Percentiles rank a stretch among this genome's conserved stretches.
Evolutionary conservation across 2,329 filamentous ascomycete genomes (phyloP).

Genomic region (Colletotrichum endophyticum): DNA sequence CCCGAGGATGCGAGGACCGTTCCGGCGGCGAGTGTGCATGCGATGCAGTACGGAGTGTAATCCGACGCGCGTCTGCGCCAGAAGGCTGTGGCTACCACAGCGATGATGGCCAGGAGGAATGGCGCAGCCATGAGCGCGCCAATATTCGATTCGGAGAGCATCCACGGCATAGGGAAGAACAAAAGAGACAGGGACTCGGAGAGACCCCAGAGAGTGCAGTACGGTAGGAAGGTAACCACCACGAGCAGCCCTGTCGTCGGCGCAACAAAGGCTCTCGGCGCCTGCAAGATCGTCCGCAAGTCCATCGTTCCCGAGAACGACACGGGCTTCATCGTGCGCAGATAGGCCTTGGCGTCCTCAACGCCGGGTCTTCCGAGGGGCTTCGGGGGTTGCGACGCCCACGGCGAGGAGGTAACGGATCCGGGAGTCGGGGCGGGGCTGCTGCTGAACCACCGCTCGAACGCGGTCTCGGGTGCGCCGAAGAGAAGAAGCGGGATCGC

Average conservation of each 20-base stretch:
- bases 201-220: constrained; percentile 52
- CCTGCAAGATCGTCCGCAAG: constrained; percentile 43
- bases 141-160: constrained; percentile 42
- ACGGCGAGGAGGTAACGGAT: neutral
- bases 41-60: constrained; percentile 37
- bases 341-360: constrained; percentile 38
- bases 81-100: constrained; percentile 37
- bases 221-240: constrained; percentile 48
- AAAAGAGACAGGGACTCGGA: constrained; percentile 50
- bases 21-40: constrained; percentile 39
- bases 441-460: constrained; percentile 42
- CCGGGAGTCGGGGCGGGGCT: constrained; percentile 16
- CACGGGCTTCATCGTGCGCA: constrained; percentile 42
- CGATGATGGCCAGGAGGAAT: constrained; percentile 43
- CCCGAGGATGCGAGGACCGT: constrained; percentile 44
- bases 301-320: constrained; percentile 38
- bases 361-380: constrained; percentile 30
- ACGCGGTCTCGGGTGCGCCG: constrained; percentile 57
- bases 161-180: constrained; percentile 46
- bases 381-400: neutral
- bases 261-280: constrained; percentile 50
- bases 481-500: constrained; percentile 53
- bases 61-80: constrained; percentile 31
- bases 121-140: constrained; percentile 51
- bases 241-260: constrained; percentile 55